A percentile compares a stretch with the other conserved stretches of the same genome.
Evolutionary conservation across 805 yeast genomes (phyloP).

Genomic region (Barnettozyma sucrosica): DNA sequence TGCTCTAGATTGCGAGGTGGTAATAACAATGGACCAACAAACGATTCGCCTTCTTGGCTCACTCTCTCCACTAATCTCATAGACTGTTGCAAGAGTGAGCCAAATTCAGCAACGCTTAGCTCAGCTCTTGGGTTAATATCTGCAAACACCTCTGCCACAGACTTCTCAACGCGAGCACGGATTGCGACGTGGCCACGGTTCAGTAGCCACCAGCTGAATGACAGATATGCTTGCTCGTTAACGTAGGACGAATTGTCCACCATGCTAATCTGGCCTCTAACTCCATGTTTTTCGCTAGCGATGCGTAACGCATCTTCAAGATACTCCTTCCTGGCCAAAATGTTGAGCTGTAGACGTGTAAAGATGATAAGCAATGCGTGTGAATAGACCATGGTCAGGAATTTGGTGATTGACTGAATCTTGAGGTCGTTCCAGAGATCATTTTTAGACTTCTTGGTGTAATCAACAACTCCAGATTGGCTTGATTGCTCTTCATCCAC

Average conservation of each 20-base stretch:
- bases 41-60: conserved; percentile 12
- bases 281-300: conserved; percentile 45
- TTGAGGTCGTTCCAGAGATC: conserved; percentile 84
- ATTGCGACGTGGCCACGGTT: conserved; percentile 76
- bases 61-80: conserved; percentile 31
- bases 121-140: conserved; percentile 69
- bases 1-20: conserved; percentile 50
- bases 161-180: conserved; percentile 43
- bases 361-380: conserved; percentile 66
- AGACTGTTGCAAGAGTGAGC: conserved; percentile 35
- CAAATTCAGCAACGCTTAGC: conserved; percentile 56
- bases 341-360: conserved; percentile 80
- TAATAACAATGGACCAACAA: conserved; percentile 32
- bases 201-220: conserved; percentile 90
- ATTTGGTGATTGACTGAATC: conserved; percentile 64
- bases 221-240: conserved; percentile 75
- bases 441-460: conserved; percentile 40
- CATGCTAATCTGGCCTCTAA: conserved; percentile 12
- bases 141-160: conserved; percentile 57
- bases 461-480: background rate
- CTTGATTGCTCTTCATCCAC: background rate
- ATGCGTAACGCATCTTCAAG: conserved; percentile 68
- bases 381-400: conserved; percentile 64
- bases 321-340: conserved; percentile 82
- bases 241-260: conserved; percentile 32